phyloP scores from a whole-genome alignment of 2,329 filamentous ascomycete species.

The Fusarium odoratissimum region DNA sequence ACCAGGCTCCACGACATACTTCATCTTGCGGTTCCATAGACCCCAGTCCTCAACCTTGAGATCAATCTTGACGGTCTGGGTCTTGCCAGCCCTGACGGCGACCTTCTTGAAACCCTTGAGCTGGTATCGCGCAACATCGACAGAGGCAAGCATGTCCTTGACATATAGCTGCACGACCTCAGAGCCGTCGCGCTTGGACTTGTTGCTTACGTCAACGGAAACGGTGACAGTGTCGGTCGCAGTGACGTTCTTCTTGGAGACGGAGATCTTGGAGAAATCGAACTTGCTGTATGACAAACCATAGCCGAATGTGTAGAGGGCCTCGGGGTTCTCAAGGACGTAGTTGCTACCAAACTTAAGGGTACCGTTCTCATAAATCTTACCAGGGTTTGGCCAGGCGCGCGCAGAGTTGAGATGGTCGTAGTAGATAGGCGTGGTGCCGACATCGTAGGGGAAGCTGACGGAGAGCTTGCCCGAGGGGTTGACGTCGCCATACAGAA shows the following conservation, averaged over 20 bases:
- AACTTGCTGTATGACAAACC: slow-evolving; percentile 75
- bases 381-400: slow-evolving; percentile 63
- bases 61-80: slow-evolving; percentile 62
- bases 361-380: slow-evolving; percentile 66
- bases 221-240: slow-evolving; percentile 66
- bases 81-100: slow-evolving; percentile 68
- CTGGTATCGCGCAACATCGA: slow-evolving; percentile 72
- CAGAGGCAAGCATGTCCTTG: slow-evolving; percentile 69
- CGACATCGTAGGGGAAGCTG: slow-evolving; percentile 74
- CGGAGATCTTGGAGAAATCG: slow-evolving; percentile 64
- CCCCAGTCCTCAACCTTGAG: slow-evolving; percentile 67
- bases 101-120: slow-evolving; percentile 78
- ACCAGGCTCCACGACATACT: slow-evolving; percentile 80
- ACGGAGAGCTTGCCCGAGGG: slow-evolving; percentile 75
- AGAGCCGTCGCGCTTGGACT: slow-evolving; percentile 65
- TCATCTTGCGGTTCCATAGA: slow-evolving; percentile 70
- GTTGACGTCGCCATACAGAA: slow-evolving; percentile 73
- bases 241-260: slow-evolving; percentile 61
- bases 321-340: slow-evolving; percentile 68
- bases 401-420: slow-evolving; percentile 77
- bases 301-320: slow-evolving; percentile 74
- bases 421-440: slow-evolving; percentile 76
- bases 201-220: slow-evolving; percentile 72
- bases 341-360: slow-evolving; percentile 74
- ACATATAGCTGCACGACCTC: slow-evolving; percentile 78